Percentiles rank a stretch among this genome's conserved stretches.
These are phyloP conservation scores for Bauhinia variegata DNA, from an alignment of 306 rosid genomes.

Conservation along the genomic window DNA sequence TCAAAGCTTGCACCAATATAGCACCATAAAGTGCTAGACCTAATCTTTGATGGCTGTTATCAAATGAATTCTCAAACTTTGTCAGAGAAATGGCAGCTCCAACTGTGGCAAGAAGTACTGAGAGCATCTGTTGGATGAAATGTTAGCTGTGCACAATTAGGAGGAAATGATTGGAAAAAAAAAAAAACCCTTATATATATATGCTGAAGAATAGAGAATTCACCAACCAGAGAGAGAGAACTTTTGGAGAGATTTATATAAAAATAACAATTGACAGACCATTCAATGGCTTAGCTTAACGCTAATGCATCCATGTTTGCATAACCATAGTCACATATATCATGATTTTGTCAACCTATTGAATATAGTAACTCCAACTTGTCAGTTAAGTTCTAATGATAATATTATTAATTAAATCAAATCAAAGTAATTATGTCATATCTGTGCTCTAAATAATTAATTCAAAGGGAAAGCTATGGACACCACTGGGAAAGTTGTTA, in stretches of 20 bases:
- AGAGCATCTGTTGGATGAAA: constrained; percentile 54
- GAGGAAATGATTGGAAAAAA: not conserved
- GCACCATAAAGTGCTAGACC: constrained; percentile 87
- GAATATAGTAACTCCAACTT: constrained; percentile 21
- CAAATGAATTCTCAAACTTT: constrained; percentile 88
- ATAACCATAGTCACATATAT: not conserved
- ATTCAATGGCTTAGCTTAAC: not conserved
- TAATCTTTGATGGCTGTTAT: constrained; percentile 84
- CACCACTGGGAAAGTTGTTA: constrained; percentile 71
- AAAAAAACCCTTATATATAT: no score
- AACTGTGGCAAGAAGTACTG: constrained; percentile 72
- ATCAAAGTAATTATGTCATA: constrained; percentile 11
- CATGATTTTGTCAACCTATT: not conserved
- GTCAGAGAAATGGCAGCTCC: constrained; percentile 83
- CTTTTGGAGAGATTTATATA: no score
- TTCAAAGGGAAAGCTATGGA: constrained; percentile 35
- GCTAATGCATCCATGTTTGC: no score
- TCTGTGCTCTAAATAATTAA: constrained; percentile 34
- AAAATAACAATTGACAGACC: not conserved
- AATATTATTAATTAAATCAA: constrained; percentile 1
- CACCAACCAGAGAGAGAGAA: no score
- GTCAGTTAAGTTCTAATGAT: constrained; percentile 33
- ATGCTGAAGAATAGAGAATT: no score
- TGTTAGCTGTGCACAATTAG: constrained; percentile 15
- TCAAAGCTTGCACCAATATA: constrained; percentile 64